These are phyloP conservation scores for Aspergillus fumigatus DNA, from an alignment of 2,329 filamentous ascomycete species.

Conservation along the genomic window DNA sequence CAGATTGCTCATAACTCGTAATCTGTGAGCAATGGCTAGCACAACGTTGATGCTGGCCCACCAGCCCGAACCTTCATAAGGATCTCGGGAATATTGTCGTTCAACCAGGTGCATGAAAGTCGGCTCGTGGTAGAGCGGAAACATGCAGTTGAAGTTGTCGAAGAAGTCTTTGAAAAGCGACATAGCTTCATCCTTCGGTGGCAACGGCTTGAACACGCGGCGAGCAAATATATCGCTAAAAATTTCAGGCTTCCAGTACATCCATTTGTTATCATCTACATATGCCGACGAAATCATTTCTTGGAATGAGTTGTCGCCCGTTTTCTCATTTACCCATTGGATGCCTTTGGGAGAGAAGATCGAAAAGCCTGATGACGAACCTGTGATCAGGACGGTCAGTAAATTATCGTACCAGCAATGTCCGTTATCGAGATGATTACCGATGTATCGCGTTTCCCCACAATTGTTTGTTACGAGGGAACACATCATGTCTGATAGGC, in stretches of 20 bases:
- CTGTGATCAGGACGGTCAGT: constrained; percentile 43
- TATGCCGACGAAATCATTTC: constrained; percentile 91
- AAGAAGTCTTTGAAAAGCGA: constrained; percentile 92
- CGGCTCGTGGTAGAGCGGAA: constrained; percentile 93
- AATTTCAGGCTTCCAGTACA: constrained; percentile 96
- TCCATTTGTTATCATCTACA: constrained; percentile 91
- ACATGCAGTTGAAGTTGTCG: constrained; percentile 98
- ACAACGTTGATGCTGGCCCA: constrained; percentile 96
- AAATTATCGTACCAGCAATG: neutral
- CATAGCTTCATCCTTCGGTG: constrained; percentile 79
- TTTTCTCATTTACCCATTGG: constrained; percentile 97
- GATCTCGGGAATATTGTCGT: constrained; percentile 85
- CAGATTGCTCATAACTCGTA: constrained; percentile 92
- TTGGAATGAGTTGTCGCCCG: constrained; percentile 91
- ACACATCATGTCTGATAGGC: constrained; percentile 97
- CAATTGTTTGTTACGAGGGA: constrained; percentile 91
- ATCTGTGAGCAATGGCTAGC: constrained; percentile 83
- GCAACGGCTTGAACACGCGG: constrained; percentile 75
- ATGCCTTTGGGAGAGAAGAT: constrained; percentile 98
- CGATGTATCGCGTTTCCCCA: constrained; percentile 93
- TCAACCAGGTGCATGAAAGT: constrained; percentile 98
- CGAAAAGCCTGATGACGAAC: constrained; percentile 94
- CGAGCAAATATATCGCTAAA: constrained; percentile 89
- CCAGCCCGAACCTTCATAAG: constrained; percentile 94
- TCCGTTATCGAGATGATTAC: constrained; percentile 45